These are phyloP conservation scores for Suhomyces pyralidae DNA, from an alignment of 805 yeast species.

Conservation along the genomic window DNA sequence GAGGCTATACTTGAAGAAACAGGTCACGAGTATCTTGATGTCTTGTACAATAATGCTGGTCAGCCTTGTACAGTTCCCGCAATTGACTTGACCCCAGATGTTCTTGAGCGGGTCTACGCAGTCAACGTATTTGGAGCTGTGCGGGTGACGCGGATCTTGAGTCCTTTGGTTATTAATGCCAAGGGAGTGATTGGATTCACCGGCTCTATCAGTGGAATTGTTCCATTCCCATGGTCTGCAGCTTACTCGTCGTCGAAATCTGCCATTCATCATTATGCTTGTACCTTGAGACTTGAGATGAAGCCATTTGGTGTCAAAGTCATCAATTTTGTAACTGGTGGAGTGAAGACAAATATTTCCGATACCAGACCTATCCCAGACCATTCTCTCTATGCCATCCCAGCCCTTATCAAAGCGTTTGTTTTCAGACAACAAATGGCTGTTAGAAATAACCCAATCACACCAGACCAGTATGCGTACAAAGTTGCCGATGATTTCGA, in stretches of 20 bases:
- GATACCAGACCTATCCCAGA: constrained; percentile 60
- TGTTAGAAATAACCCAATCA: constrained; percentile 54
- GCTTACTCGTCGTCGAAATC: constrained; percentile 69
- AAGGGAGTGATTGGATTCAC: constrained; percentile 72
- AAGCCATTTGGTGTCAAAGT: constrained; percentile 72
- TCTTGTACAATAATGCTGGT: constrained; percentile 75
- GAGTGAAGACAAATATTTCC: constrained; percentile 67
- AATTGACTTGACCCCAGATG: constrained; percentile 58
- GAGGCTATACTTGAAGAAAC: constrained; percentile 39
- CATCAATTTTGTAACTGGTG: constrained; percentile 70
- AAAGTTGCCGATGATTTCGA: constrained; percentile 52
- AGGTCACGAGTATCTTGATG: constrained; percentile 45
- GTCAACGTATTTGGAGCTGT: constrained; percentile 74
- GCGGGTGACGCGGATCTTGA: constrained; percentile 57
- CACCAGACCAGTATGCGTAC: constrained; percentile 55
- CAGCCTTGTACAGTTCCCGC: constrained; percentile 72
- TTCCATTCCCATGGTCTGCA: constrained; percentile 69
- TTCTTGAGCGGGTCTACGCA: constrained; percentile 48
- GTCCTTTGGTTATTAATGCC: constrained; percentile 54
- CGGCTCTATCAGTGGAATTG: constrained; percentile 65
- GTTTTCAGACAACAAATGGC: constrained; percentile 58
- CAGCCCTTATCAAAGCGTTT: constrained; percentile 51
- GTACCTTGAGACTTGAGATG: constrained; percentile 61
- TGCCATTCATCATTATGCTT: constrained; percentile 71
- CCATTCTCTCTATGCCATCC: constrained; percentile 50